A percentile compares a stretch with the other conserved stretches of the same genome.
Conservation (phyloP, 2,329 filamentous ascomycete genomes). For the Pseudogymnoascus sp. region DNA sequence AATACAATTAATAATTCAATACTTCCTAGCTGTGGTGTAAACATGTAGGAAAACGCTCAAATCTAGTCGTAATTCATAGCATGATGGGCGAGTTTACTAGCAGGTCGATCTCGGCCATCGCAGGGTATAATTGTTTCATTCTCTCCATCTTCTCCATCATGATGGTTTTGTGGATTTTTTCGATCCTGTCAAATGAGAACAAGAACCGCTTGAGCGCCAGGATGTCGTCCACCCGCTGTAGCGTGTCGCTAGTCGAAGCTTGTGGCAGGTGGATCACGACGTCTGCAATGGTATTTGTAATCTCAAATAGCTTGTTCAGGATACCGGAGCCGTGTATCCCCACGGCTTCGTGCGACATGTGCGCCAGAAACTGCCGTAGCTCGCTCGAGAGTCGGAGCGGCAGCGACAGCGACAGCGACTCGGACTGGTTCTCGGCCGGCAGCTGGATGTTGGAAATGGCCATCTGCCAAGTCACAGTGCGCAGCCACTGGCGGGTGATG, state of each 20-base stretch:
- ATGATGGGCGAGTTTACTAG: background rate
- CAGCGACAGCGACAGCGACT: slow-evolving; percentile 34
- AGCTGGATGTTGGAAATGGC: slow-evolving; percentile 40
- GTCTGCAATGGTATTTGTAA: slow-evolving; percentile 41
- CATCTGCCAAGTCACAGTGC: slow-evolving; percentile 41
- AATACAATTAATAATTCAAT: background rate
- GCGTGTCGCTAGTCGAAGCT: slow-evolving; percentile 34
- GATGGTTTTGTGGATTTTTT: slow-evolving; percentile 31
- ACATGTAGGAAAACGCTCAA: background rate
- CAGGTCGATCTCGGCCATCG: slow-evolving; percentile 4
- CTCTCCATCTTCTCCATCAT: slow-evolving; percentile 35
- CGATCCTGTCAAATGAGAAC: slow-evolving; percentile 34
- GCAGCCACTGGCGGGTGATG: slow-evolving; percentile 42
- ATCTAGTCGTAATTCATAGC: slow-evolving; percentile 2
- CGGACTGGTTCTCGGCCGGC: slow-evolving; percentile 24
- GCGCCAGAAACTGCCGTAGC: slow-evolving; percentile 34
- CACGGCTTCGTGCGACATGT: slow-evolving; percentile 35
- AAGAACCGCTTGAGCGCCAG: slow-evolving; percentile 37
- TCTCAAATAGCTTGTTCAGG: slow-evolving; percentile 41
- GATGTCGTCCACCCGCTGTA: slow-evolving; percentile 38
- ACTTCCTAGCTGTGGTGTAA: background rate
- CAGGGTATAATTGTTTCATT: slow-evolving; percentile 15
- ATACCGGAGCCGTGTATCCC: slow-evolving; percentile 40
- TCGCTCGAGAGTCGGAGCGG: slow-evolving; percentile 37
- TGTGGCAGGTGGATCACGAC: slow-evolving; percentile 39